Evolutionary conservation across 805 yeast genomes (phyloP).

Genomic region (Cyberlindnera nakhonratchasimensis): DNA sequence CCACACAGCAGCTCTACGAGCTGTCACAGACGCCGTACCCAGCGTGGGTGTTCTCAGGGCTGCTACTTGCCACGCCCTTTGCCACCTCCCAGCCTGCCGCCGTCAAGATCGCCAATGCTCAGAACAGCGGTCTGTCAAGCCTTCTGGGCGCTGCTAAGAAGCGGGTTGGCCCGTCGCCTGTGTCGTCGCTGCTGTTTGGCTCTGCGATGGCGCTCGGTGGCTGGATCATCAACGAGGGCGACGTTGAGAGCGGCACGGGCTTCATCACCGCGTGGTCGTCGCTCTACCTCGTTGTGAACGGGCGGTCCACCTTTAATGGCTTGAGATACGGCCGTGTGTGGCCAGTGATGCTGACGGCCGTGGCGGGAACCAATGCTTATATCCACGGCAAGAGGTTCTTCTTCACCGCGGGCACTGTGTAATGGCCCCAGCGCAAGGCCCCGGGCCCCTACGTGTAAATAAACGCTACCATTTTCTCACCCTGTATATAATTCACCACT

Average conservation of each 20-base stretch:
- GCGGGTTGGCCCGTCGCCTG: constrained; percentile 32
- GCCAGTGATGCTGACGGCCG: constrained; percentile 55
- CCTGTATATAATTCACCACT: constrained; percentile 44
- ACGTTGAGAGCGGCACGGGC: constrained; percentile 75
- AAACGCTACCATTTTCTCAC: no score
- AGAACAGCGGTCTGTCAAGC: neutral
- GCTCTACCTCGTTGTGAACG: constrained; percentile 69
- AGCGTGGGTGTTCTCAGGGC: constrained; percentile 38
- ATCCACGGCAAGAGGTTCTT: constrained; percentile 71
- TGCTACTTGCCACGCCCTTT: constrained; percentile 37
- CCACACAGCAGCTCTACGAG: constrained; percentile 27
- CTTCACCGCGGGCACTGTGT: constrained; percentile 23
- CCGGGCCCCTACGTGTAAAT: no score
- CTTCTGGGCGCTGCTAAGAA: constrained; percentile 7
- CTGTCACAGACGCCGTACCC: constrained; percentile 44
- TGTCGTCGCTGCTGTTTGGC: constrained; percentile 52
- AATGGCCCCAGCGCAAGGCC: no score
- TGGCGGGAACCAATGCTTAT: constrained; percentile 59
- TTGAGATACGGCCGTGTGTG: constrained; percentile 54
- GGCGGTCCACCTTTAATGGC: constrained; percentile 50
- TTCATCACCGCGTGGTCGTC: constrained; percentile 79
- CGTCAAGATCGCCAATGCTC: constrained; percentile 9
- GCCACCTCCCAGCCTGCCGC: constrained; percentile 31
- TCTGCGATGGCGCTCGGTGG: constrained; percentile 63
- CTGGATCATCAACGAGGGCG: constrained; percentile 74